A percentile compares a stretch with the other conserved stretches of the same genome.
These are phyloP conservation scores for Heteromeles arbutifolia DNA, from an alignment of 306 rosid genomes.

Conservation along the genomic window DNA sequence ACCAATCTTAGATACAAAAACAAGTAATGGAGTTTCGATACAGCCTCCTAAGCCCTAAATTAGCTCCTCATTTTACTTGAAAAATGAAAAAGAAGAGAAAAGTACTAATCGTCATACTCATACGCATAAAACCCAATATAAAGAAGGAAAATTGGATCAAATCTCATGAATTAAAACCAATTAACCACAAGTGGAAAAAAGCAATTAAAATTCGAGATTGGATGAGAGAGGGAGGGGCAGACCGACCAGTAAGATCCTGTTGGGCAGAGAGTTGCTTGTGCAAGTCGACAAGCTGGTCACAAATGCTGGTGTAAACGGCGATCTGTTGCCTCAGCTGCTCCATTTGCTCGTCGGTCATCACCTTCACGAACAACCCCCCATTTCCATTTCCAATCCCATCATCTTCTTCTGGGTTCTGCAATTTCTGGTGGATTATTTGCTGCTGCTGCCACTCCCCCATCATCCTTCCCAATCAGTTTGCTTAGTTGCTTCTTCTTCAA, in stretches of 20 bases:
- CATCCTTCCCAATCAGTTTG: neutral
- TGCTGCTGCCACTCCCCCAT: conserved; percentile 21
- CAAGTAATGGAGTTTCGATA: neutral
- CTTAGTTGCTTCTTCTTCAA: neutral
- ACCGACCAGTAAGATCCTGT: conserved; percentile 53
- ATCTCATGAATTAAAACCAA: neutral
- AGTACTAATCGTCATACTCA: neutral
- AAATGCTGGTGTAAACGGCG: conserved; percentile 55
- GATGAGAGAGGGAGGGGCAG: neutral
- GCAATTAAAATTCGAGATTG: neutral
- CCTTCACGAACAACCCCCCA: conserved; percentile 36
- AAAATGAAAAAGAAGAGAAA: no score
- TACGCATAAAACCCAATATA: neutral
- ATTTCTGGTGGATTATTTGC: neutral
- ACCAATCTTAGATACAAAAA: neutral
- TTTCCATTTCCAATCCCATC: conserved; percentile 4
- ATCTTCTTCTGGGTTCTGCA: conserved; percentile 2
- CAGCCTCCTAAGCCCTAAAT: neutral
- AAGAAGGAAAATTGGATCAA: neutral
- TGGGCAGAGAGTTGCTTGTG: conserved; percentile 57
- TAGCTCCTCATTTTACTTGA: neutral
- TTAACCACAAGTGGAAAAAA: neutral
- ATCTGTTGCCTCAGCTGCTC: conserved; percentile 60
- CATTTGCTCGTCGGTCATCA: conserved; percentile 77
- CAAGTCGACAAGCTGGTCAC: conserved; percentile 64